Conservation (phyloP, 306 rosid genomes). For the Phaseolus lunatus region DNA sequence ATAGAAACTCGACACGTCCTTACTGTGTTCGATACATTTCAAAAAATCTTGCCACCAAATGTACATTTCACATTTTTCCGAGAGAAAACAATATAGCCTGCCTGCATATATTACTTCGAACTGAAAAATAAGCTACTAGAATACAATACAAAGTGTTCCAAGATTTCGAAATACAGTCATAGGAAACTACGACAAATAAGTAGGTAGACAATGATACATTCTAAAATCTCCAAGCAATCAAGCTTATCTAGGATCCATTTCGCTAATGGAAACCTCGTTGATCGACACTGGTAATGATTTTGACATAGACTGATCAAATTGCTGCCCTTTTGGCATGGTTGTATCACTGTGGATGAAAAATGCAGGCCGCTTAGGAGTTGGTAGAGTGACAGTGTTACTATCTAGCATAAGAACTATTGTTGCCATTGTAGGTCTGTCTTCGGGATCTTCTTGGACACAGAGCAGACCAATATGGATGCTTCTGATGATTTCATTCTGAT, state of each 20-base stretch:
- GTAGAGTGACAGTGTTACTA: constrained; percentile 32
- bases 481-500: constrained; percentile 47
- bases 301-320: constrained; percentile 27
- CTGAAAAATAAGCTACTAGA: constrained; percentile 19
- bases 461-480: constrained; percentile 52
- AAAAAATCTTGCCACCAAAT: neutral
- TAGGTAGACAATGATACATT: neutral
- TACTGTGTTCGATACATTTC: neutral
- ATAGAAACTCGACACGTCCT: neutral
- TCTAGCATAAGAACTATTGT: constrained; percentile 46
- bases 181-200: neutral
- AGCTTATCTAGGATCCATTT: constrained; percentile 46
- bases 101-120: neutral
- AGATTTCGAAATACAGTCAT: neutral
- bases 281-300: constrained; percentile 22
- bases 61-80: neutral
- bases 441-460: constrained; percentile 55
- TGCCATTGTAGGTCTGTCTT: constrained; percentile 52
- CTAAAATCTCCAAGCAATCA: neutral
- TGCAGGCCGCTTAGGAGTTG: constrained; percentile 46
- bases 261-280: constrained; percentile 42
- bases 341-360: constrained; percentile 24
- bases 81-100: neutral
- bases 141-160: constrained; percentile 6
- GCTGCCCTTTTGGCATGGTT: constrained; percentile 30